Conservation (phyloP, 805 yeast genomes). For the Hanseniaspora lindneri region DNA sequence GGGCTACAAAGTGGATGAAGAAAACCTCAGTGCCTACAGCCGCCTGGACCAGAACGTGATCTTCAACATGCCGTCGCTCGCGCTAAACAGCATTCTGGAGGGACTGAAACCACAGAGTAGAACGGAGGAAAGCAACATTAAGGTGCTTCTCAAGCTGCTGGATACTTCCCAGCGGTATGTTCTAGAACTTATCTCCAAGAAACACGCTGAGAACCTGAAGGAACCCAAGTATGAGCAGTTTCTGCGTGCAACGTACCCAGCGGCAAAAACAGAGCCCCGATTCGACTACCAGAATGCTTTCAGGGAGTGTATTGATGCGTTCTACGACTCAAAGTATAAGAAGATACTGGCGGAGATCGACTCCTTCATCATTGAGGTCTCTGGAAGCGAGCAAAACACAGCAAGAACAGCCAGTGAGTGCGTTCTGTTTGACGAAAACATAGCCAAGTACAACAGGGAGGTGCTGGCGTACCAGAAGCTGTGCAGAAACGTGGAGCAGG, state of each 20-base stretch:
- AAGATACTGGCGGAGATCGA: background rate
- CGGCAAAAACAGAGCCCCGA: background rate
- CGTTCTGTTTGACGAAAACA: background rate
- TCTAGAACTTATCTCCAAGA: background rate
- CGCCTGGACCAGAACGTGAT: background rate
- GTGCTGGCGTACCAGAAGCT: background rate
- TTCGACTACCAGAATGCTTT: background rate
- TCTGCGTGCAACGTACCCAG: background rate
- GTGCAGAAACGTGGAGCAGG: slow-evolving; percentile 21
- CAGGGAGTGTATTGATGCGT: background rate
- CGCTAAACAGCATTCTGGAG: background rate
- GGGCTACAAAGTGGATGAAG: slow-evolving; percentile 9
- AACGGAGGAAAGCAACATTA: too few relatives aligned
- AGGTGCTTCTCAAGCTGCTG: background rate
- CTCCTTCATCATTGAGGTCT: background rate
- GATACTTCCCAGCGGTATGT: background rate
- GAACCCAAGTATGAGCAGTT: background rate
- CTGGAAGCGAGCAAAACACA: background rate
- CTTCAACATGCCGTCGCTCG: background rate
- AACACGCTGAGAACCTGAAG: background rate
- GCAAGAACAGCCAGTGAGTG: too few relatives aligned
- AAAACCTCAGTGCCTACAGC: background rate
- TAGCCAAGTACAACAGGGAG: background rate
- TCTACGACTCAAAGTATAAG: background rate
- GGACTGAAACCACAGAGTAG: too few relatives aligned